Base-by-base conservation (phyloP, 2,329 filamentous ascomycete genomes). In the Hypoxylon sp. region DNA sequence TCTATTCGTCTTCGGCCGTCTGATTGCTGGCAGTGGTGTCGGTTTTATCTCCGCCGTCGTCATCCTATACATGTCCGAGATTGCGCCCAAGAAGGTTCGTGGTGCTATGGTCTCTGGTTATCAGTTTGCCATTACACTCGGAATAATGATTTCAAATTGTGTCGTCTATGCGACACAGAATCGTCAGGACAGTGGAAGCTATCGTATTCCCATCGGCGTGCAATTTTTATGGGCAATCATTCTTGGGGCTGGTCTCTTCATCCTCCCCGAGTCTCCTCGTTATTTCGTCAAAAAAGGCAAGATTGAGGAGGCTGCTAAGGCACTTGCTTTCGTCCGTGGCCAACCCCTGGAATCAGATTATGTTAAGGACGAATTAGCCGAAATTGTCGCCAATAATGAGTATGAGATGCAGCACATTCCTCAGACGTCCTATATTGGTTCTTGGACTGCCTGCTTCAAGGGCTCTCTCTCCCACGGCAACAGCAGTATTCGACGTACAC, bases 31-130 rank as follows among this genome's bases (percentile, higher is more conserved):
- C 71, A 78, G 87, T 57, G 90, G 90, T 80, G 88, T 91, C 66
- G 90, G 90, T 72, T 91, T 91, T 77, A 88, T 90, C 66, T 90
- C 88, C 2, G 88, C 90, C 69, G 87, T 90, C 69, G 88, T 91
- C 77, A 89, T 91, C 73, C 81, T 91, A 61, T 92, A 92, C 84
- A 92, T 93, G 90, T 90, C 88, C 50, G 90, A 84, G 73, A 82
- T 83, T 67, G 81, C 82, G 33, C 88, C 88, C 35, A 85, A 84
- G 78, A 90, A 88, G 75, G 87, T 93, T 64, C 89, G 91, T 75
- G 91, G 91, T 75, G 90, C 91, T 59, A 84, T 93, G 67, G 91
- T 94, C 9, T 88, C 90, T 1, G 90, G 90, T 2, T 94, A 94
- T 80, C 91, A 93, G 79, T 93, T 93, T 83, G 92, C 88, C 79